These are phyloP conservation scores for Theileria orientalis DNA, from an alignment of 169 alveolate genomes.

Conservation along the genomic window DNA sequence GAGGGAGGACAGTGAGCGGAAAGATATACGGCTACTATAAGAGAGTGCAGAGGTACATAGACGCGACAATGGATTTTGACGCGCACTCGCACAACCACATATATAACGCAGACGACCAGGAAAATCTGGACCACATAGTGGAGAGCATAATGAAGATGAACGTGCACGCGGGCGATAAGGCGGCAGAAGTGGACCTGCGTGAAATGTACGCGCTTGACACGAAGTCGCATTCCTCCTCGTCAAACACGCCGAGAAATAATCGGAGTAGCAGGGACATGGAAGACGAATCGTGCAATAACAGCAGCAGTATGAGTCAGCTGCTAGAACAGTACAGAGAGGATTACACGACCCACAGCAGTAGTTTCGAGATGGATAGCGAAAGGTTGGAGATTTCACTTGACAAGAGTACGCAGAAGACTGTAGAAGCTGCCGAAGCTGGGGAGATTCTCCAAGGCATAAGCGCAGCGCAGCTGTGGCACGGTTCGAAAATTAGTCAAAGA, in stretches of 20 bases:
- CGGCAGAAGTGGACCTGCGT: background rate
- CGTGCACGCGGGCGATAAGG: too few species aligned
- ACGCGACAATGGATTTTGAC: constrained; percentile 25
- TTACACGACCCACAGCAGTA: background rate
- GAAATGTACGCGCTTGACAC: background rate
- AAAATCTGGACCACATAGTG: constrained; percentile 3
- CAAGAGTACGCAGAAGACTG: too few species aligned
- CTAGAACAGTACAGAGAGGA: constrained; percentile 5
- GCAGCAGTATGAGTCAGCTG: background rate
- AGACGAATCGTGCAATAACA: background rate
- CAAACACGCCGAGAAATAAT: background rate
- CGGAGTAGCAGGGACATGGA: background rate
- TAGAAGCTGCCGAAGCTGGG: too few species aligned
- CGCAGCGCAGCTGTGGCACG: too few species aligned
- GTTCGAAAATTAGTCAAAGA: too few species aligned
- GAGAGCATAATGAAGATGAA: background rate
- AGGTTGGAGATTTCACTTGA: background rate
- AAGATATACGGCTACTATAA: constrained; percentile 11
- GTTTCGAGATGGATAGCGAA: background rate
- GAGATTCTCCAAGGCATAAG: too few species aligned
- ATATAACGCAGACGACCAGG: constrained; percentile 17
- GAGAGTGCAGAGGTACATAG: constrained; percentile 13
- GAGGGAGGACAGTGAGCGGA: background rate
- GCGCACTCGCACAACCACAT: constrained; percentile 20
- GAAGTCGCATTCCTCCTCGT: background rate